These are phyloP conservation scores for Phytophthora parvispora DNA, from an alignment of 352 stramenopile genomes.

Conservation along the genomic window DNA sequence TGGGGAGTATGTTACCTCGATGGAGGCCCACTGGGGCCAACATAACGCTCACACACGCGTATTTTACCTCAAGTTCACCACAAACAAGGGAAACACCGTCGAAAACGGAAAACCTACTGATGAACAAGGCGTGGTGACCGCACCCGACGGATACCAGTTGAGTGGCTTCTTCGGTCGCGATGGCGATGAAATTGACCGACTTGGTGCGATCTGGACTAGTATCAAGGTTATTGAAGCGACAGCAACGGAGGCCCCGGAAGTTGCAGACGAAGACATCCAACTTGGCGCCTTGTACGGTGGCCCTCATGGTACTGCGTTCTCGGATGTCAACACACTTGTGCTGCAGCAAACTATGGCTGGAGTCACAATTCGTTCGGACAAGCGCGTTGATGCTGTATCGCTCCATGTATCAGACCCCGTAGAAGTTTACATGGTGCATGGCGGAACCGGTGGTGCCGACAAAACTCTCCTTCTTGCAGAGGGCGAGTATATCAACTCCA, in stretches of 20 bases:
- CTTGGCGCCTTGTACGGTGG: slow-evolving; percentile 17
- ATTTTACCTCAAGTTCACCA: slow-evolving; percentile 27
- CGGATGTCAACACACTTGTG: slow-evolving; percentile 17
- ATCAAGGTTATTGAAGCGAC: slow-evolving; percentile 8
- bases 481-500: slow-evolving; percentile 25
- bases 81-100: slow-evolving; percentile 18
- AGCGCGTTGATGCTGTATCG: slow-evolving; percentile 23
- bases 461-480: slow-evolving; percentile 16
- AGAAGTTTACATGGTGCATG: slow-evolving; percentile 19
- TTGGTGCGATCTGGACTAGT: slow-evolving; percentile 24
- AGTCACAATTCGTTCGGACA: slow-evolving; percentile 21
- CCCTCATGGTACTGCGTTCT: slow-evolving; percentile 22
- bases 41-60: slow-evolving; percentile 23
- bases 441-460: slow-evolving; percentile 16
- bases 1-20: slow-evolving; percentile 31
- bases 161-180: slow-evolving; percentile 26
- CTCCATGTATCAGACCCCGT: slow-evolving; percentile 15
- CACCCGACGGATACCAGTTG: slow-evolving; percentile 18
- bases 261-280: slow-evolving; percentile 19
- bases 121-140: slow-evolving; percentile 17
- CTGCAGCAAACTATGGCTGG: slow-evolving; percentile 11
- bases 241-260: slow-evolving; percentile 14
- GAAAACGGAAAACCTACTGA: slow-evolving; percentile 10
- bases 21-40: slow-evolving; percentile 45
- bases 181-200: slow-evolving; percentile 23